Evolutionary conservation across 176 grass and related monocot species (phyloP).

Genomic region (Paspalum vaginatum): DNA sequence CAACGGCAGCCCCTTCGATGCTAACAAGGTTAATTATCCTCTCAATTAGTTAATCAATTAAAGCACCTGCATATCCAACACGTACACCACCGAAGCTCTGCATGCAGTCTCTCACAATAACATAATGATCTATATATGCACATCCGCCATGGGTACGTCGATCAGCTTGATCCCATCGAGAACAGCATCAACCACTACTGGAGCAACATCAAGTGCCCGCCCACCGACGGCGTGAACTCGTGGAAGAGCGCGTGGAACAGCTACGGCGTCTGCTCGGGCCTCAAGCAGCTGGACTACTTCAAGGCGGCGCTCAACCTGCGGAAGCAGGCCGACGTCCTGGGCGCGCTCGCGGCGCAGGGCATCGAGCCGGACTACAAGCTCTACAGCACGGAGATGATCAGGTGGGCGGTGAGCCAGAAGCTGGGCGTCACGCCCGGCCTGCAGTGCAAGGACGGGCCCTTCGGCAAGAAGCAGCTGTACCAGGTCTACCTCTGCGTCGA

Average conservation of each 20-base stretch:
- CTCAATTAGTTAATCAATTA: too few relatives aligned
- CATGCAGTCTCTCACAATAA: not conserved
- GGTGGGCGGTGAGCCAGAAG: conserved; percentile 13
- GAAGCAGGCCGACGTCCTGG: conserved; percentile 20
- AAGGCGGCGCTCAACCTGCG: conserved; percentile 32
- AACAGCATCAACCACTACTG: conserved; percentile 55
- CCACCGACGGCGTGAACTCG: conserved; percentile 20
- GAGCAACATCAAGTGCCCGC: conserved; percentile 53
- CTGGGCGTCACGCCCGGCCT: conserved; percentile 32
- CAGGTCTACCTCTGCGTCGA: conserved; percentile 49
- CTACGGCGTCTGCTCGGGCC: conserved; percentile 57
- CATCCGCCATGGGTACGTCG: not conserved
- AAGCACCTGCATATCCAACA: too few relatives aligned
- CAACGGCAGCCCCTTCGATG: conserved; percentile 29
- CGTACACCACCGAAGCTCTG: not conserved
- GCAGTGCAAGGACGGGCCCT: conserved; percentile 41
- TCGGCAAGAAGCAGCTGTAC: conserved; percentile 44
- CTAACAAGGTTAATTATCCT: conserved; percentile 10
- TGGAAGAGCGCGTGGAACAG: conserved; percentile 46
- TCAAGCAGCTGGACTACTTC: conserved; percentile 54
- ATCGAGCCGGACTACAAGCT: conserved; percentile 43
- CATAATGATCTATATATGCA: not conserved
- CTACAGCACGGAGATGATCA: conserved; percentile 37
- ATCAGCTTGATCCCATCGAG: conserved; percentile 27
- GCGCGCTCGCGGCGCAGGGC: conserved; percentile 16